Base-by-base conservation (phyloP, 2,329 filamentous ascomycete genomes). In the Nemania sp. region DNA sequence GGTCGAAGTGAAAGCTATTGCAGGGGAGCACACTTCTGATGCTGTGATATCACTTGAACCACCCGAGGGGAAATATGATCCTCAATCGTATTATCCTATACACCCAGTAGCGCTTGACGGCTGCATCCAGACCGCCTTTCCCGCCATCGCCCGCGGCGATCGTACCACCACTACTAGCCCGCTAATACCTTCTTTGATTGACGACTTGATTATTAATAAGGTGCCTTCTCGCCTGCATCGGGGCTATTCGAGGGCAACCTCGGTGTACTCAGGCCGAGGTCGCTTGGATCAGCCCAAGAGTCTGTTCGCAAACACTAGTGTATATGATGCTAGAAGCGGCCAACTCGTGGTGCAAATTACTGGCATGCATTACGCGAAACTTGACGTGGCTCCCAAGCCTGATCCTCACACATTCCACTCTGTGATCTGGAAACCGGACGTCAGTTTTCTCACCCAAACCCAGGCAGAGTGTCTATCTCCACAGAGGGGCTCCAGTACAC, bases 61-160 rank as follows among this genome's bases (percentile, higher is more conserved):
- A 0, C 73, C 76, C 0, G 10, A 22, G 13, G 66, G 66, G 0
- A 71, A 63, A 11, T 73, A 54, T 41, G 41, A 70, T 1, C 70
- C 69, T 0, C 74, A 77, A 54, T 76, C 74, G 0, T 67, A 64
- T 47, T 77, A 76, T 32, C 71, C 74, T 0, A 47, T 71, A 5
- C 76, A 78, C 41, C 77, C 77, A 0, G 71, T 73, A 1, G 67
- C 54, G 2, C 26, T 77, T 2, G 75, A 78, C 20, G 68, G 22
- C 1, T 76, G 71, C 35, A 15, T 74, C 0, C 75, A 77, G 43
- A 70, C 69, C 0, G 55, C 54, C 0, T 66, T 45, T 0, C 64
- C 75, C 0, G 63, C 73, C 2, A 53, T 62, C 6, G 26, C 24
- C 0, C 32, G 27, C 3, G 66, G 70, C 3, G 73, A 77, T 4